phyloP scores from a whole-genome alignment of 2,329 filamentous ascomycete species.

The Aspergillus carbonarius region DNA sequence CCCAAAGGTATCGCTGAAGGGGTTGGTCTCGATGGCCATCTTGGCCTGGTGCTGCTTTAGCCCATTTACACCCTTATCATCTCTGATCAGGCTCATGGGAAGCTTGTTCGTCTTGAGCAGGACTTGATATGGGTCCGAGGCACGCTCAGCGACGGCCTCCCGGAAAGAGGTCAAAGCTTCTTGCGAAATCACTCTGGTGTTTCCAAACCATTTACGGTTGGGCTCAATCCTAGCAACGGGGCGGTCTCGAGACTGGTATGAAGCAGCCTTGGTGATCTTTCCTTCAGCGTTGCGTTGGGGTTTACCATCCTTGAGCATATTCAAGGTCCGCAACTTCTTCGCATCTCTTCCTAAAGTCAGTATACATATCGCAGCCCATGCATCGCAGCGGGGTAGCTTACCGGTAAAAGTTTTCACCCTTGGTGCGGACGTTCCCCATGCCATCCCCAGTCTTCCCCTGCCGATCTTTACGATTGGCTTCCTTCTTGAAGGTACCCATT shows the following conservation, averaged over 20 bases:
- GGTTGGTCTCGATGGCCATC: constrained; percentile 83
- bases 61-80: constrained; percentile 74
- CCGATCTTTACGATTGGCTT: constrained; percentile 75
- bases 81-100: constrained; percentile 89
- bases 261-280: constrained; percentile 79
- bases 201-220: constrained; percentile 97
- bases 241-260: constrained; percentile 77
- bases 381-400: constrained; percentile 39
- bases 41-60: constrained; percentile 91
- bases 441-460: constrained; percentile 84
- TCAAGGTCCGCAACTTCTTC: constrained; percentile 85
- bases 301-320: constrained; percentile 87
- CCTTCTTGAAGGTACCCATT: constrained; percentile 93
- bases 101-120: constrained; percentile 97
- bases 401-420: constrained; percentile 99
- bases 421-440: constrained; percentile 86
- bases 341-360: constrained; percentile 53
- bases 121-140: constrained; percentile 86
- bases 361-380: not conserved
- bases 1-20: constrained; percentile 86
- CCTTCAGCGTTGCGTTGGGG: constrained; percentile 78
- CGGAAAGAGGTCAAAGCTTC: constrained; percentile 84
- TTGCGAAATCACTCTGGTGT: constrained; percentile 86
- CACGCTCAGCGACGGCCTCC: constrained; percentile 86
- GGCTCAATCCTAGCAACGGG: constrained; percentile 88